Conservation (phyloP, 805 yeast species). For the Lipomyces oligophaga region DNA sequence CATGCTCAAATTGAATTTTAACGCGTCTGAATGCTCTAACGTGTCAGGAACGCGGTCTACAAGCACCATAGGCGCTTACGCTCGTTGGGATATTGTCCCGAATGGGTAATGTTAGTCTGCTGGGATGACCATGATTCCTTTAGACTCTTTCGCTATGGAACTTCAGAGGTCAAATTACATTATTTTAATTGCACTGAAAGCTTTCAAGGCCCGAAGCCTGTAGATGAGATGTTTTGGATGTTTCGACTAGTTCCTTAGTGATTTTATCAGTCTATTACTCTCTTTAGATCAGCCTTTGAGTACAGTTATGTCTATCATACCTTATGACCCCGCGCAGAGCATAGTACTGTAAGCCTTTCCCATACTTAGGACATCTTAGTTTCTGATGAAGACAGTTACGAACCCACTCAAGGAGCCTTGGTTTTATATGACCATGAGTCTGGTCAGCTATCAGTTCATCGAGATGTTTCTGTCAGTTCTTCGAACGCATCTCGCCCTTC, state of each 20-base stretch:
- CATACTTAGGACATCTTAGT: not conserved
- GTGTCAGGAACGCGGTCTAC: too few species aligned
- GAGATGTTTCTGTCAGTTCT: constrained; percentile 6
- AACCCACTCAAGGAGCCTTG: constrained; percentile 22
- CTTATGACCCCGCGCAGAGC: constrained; percentile 18
- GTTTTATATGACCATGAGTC: constrained; percentile 22
- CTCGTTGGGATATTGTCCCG: too few species aligned
- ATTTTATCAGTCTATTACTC: not conserved
- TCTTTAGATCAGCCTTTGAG: not conserved
- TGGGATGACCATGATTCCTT: too few species aligned
- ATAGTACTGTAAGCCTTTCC: constrained; percentile 19
- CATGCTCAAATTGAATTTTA: too few species aligned
- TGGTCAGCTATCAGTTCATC: constrained; percentile 23
- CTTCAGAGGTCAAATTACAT: too few species aligned
- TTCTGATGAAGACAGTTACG: constrained; percentile 10
- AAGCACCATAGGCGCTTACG: too few species aligned
- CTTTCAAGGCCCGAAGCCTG: too few species aligned
- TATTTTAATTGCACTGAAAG: too few species aligned
- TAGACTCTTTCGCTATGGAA: too few species aligned
- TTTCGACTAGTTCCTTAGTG: not conserved
- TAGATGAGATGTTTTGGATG: too few species aligned
- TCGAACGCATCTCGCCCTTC: not conserved
- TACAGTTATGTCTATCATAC: constrained; percentile 21
- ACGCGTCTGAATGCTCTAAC: too few species aligned
- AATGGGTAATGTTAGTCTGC: too few species aligned